phyloP scores from a whole-genome alignment of 164 flowering plant genomes.

The Berberis vulgaris region DNA sequence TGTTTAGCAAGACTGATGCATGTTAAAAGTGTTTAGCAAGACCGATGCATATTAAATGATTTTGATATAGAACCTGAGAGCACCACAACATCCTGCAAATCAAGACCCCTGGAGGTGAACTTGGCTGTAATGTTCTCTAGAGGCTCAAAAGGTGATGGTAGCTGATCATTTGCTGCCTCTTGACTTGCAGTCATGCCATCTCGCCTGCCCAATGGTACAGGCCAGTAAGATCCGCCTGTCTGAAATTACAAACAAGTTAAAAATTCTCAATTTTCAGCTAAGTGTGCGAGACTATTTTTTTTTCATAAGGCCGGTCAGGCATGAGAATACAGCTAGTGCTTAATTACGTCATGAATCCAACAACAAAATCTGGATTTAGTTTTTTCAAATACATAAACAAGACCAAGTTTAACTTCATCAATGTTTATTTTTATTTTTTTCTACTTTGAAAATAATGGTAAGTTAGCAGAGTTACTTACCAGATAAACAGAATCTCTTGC shows the following conservation, averaged over 20 bases:
- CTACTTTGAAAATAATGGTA: no score
- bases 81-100: constrained; percentile 56
- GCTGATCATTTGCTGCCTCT: constrained; percentile 37
- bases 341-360: no score
- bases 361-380: no score
- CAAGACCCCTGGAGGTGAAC: constrained; percentile 62
- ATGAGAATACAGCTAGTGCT: no score
- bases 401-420: no score
- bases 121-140: constrained; percentile 46
- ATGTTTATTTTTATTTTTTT: no score
- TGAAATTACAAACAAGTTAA: constrained; percentile 8
- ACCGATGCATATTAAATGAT: no score
- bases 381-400: not conserved
- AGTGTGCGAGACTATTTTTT: no score
- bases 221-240: constrained; percentile 68
- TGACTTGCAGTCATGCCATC: constrained; percentile 51
- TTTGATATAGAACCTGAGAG: constrained; percentile 47
- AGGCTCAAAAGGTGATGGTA: constrained; percentile 63
- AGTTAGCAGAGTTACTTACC: constrained; percentile 19
- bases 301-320: no score
- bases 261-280: no score
- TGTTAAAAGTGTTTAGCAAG: not conserved
- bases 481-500: constrained; percentile 27
- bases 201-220: constrained; percentile 46
- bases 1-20: no score